Conservation (phyloP, 352 stramenopile species). For the Phytophthora syringae region DNA sequence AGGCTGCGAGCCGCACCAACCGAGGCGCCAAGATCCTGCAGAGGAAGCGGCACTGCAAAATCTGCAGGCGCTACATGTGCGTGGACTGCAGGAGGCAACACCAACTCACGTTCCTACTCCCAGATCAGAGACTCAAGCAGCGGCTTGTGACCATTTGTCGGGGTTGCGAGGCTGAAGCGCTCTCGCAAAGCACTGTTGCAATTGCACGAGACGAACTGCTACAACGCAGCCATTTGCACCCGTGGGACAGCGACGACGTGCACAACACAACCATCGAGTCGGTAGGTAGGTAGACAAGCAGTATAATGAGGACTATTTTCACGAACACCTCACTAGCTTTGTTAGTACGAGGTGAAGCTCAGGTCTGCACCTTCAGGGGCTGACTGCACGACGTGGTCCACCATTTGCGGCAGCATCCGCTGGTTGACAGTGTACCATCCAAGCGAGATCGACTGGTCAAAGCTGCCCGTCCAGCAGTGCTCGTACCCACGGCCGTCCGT, state of each 20-base stretch:
- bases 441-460: constrained; percentile 71
- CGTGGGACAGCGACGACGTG: constrained; percentile 19
- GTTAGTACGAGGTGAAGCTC: constrained; percentile 57
- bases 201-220: constrained; percentile 38
- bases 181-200: constrained; percentile 16
- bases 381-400: constrained; percentile 61
- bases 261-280: constrained; percentile 21
- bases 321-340: neutral
- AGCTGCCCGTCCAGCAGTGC: constrained; percentile 82
- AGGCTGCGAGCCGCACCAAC: constrained; percentile 25
- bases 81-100: constrained; percentile 54
- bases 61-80: constrained; percentile 55
- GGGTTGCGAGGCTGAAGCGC: constrained; percentile 22
- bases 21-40: constrained; percentile 30
- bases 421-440: constrained; percentile 80
- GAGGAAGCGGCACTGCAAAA: constrained; percentile 39
- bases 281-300: too few relatives aligned
- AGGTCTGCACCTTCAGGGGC: constrained; percentile 52
- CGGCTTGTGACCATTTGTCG: constrained; percentile 38
- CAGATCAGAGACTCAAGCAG: constrained; percentile 35
- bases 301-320: constrained; percentile 28
- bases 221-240: constrained; percentile 17
- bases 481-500: constrained; percentile 70
- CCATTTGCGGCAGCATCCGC: constrained; percentile 72
- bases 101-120: constrained; percentile 39